Percentiles rank a stretch among this genome's conserved stretches.
Conservation (phyloP, 768 basidiomycete genomes). For the Hypholoma fasciculare region DNA sequence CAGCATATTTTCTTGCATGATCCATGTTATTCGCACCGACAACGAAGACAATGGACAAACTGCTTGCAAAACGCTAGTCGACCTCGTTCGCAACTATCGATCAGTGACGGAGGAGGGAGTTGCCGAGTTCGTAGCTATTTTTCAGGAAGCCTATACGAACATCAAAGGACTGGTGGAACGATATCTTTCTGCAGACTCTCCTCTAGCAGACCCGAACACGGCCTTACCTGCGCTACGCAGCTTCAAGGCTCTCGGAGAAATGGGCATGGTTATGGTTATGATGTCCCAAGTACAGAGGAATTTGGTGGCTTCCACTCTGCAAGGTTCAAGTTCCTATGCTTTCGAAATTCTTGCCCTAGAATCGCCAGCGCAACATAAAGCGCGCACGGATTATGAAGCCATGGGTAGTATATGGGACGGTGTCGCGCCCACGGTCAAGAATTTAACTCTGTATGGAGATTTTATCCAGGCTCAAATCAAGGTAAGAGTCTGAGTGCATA, state of each 20-base stretch:
- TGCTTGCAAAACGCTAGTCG: conserved; percentile 90
- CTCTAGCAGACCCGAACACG: conserved; percentile 50
- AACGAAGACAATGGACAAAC: conserved; percentile 95
- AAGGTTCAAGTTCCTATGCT: conserved; percentile 72
- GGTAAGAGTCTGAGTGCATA: conserved; percentile 40
- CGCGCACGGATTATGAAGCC: conserved; percentile 76
- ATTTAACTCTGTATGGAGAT: conserved; percentile 74
- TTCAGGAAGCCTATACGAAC: conserved; percentile 77
- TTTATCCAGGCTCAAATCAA: conserved; percentile 90
- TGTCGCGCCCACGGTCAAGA: conserved; percentile 74
- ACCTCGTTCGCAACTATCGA: conserved; percentile 80
- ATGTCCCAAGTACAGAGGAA: conserved; percentile 82
- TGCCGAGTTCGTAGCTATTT: conserved; percentile 76
- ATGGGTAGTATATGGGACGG: conserved; percentile 85
- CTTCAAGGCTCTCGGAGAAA: conserved; percentile 93
- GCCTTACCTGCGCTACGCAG: conserved; percentile 76
- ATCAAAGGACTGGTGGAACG: conserved; percentile 73
- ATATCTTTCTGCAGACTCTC: conserved; percentile 69
- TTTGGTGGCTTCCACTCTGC: conserved; percentile 64
- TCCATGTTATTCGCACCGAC: conserved; percentile 82
- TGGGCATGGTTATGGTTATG: conserved; percentile 88
- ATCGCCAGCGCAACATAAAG: conserved; percentile 77
- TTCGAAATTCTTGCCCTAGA: conserved; percentile 79
- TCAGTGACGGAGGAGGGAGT: conserved; percentile 71
- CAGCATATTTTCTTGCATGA: conserved; percentile 75